Evolutionary conservation across 1,139 yeast genomes (phyloP), one percentile per base, ranked within the genome.

Genomic region (Zygosaccharomyces pseudobailii): DNA sequence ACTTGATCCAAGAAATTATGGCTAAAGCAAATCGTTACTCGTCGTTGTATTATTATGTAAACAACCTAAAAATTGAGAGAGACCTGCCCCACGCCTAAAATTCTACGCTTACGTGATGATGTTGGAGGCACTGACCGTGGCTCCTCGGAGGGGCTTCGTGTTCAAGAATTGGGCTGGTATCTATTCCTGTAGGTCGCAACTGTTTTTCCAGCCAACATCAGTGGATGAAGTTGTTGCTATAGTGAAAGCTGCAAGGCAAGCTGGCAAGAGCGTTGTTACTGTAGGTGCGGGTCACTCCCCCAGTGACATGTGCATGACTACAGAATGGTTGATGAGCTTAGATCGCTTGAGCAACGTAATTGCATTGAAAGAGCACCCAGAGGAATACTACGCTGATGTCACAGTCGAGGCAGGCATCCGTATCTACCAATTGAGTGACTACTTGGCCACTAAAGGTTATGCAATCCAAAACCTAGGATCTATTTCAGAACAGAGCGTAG

Each of bases 251-350:
- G 98, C 97, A 5, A 71, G 78, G 40, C 61, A 70, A 43, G 63
- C 72, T 33, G 72, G 75, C 19, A 84, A 80, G 55, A 87, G 95
- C 17, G 71, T 92, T 49, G 84, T 87, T 76, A 80, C 88, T 2
- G 92, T 87, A 6, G 98, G 98, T 0, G 82, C 96, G 0, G 97
- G 97, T 28, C 97, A 92, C 64, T 89, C 97, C 5, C 98, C 98
- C 0, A 85, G 95, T 40, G 90, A 83, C 61, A 70, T 92, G 68
- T 88, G 96, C 43, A 85, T 89, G 85, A 86, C 96, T 2, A 69
- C 70, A 27, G 95, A 87, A 49, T 90, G 97, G 96, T 70, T 92
- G 36, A 79, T 95, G 56, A 90, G 87, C 65, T 74, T 92, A 60
- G 98, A 92, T 68, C 79, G 79, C 54, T 77, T 86, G 66, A 79